phyloP scores from a whole-genome alignment of 371 early-diverging fungal species.

The Rhizopus microsporus region DNA sequence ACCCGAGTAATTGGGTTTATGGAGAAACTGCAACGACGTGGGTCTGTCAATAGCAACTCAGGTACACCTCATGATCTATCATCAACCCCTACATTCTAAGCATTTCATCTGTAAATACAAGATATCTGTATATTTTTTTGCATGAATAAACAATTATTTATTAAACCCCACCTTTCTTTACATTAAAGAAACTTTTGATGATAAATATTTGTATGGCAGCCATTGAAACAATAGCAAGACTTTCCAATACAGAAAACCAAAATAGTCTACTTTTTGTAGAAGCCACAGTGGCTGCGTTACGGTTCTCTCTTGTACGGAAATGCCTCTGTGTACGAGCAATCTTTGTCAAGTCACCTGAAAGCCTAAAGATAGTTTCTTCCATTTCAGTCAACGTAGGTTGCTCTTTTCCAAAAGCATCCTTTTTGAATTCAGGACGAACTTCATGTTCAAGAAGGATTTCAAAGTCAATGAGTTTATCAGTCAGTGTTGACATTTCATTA shows the following conservation, averaged over 20 bases:
- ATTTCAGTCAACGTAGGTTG: constrained; percentile 48
- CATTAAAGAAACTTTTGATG: constrained; percentile 72
- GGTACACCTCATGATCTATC: constrained; percentile 2
- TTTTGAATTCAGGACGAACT: constrained; percentile 30
- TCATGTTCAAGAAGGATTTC: constrained; percentile 87
- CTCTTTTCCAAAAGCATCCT: constrained; percentile 15
- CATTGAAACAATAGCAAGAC: constrained; percentile 74
- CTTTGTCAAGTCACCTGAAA: constrained; percentile 59
- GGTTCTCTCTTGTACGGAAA: constrained; percentile 84
- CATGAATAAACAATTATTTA: neutral
- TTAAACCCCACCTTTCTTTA: constrained; percentile 65
- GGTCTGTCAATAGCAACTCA: neutral
- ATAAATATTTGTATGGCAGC: constrained; percentile 87
- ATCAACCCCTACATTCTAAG: neutral
- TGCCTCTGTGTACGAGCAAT: constrained; percentile 80
- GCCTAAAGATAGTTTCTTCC: constrained; percentile 63
- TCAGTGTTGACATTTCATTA: constrained; percentile 83
- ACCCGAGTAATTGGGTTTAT: constrained; percentile 56
- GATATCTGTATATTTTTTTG: neutral
- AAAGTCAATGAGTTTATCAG: constrained; percentile 86
- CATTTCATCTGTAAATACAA: neutral
- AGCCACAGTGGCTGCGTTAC: constrained; percentile 84
- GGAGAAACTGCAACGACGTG: constrained; percentile 42
- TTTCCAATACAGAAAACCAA: constrained; percentile 84
- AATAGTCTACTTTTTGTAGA: constrained; percentile 83